Evolutionary conservation across 2,329 filamentous ascomycete genomes (phyloP).

Genomic region (Zasmidium citrigriseum): DNA sequence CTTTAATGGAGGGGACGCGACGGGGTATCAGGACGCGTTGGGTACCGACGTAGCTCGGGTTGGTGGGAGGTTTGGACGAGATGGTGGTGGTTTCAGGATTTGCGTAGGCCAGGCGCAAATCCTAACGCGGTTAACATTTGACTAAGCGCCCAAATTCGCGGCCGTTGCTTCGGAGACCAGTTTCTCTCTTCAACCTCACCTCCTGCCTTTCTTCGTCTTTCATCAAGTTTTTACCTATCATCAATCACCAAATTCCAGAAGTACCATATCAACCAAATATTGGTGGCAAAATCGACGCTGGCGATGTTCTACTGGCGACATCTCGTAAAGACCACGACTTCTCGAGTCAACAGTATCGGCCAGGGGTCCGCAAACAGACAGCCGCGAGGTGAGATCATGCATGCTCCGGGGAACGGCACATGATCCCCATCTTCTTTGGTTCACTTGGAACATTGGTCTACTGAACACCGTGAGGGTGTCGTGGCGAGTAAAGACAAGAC

Average conservation of each 20-base stretch:
- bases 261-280: too few relatives aligned
- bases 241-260: too few relatives aligned
- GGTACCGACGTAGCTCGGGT: constrained; percentile 8
- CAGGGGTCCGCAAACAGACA: constrained; percentile 6
- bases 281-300: not conserved
- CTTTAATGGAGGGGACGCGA: constrained; percentile 11
- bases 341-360: constrained; percentile 3
- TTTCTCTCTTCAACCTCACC: not conserved
- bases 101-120: not conserved
- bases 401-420: not conserved
- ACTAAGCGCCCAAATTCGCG: not conserved
- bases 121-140: not conserved
- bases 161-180: not conserved
- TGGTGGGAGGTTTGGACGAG: constrained; percentile 8
- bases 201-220: not conserved
- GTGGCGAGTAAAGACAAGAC: not conserved
- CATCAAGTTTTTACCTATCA: too few relatives aligned
- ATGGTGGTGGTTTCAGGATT: not conserved
- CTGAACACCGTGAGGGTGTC: not conserved
- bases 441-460: not conserved
- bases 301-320: not conserved
- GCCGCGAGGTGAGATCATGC: constrained; percentile 4
- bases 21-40: constrained; percentile 10
- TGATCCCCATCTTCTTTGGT: not conserved
- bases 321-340: constrained; percentile 2